phyloP scores from a whole-genome alignment of 768 basidiomycete species.

The Boletus coccyginus region DNA sequence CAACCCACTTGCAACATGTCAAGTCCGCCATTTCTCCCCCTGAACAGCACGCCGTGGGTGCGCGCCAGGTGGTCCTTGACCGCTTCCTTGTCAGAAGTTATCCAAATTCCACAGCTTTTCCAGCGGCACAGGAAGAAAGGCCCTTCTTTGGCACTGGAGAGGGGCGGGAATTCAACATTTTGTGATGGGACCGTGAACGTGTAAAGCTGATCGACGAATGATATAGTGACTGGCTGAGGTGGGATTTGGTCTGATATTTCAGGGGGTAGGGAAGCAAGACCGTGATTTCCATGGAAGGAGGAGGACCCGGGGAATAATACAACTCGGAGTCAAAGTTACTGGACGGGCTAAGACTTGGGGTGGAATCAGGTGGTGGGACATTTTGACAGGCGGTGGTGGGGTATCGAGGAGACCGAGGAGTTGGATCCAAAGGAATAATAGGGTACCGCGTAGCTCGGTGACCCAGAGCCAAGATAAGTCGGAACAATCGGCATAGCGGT shows the following conservation, averaged over 20 bases:
- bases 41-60: constrained; percentile 8
- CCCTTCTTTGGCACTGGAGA: background rate
- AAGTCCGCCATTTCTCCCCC: background rate
- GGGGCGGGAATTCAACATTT: constrained; percentile 7
- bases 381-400: background rate
- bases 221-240: background rate
- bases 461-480: background rate
- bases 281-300: background rate
- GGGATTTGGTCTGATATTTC: background rate
- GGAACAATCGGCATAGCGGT: constrained; percentile 7
- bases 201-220: background rate
- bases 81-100: constrained; percentile 13
- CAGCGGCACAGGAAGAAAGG: constrained; percentile 22
- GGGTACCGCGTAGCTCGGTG: background rate
- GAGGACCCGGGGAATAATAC: background rate
- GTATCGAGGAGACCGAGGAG: background rate
- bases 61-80: constrained; percentile 13
- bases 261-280: background rate
- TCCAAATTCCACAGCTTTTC: constrained; percentile 16
- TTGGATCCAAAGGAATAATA: background rate
- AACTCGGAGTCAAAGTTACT: background rate
- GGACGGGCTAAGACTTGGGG: background rate
- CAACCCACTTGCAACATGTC: constrained; percentile 11
- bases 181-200: constrained; percentile 4
- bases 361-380: background rate